Evolutionary conservation across 1,139 yeast species (phyloP).

Genomic region (Pichia sp.): DNA sequence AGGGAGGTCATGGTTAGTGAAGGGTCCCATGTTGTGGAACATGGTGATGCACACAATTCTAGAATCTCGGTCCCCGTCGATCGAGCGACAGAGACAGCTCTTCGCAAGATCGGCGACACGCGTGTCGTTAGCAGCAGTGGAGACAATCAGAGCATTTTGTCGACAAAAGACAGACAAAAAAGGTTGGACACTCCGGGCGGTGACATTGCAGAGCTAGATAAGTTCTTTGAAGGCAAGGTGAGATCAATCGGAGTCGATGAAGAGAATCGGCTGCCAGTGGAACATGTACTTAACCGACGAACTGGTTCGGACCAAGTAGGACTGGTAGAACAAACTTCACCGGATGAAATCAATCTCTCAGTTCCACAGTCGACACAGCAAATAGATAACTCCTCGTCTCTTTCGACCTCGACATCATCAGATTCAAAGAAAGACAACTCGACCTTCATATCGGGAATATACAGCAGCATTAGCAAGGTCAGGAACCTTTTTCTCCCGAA

Average conservation of each 20-base stretch:
- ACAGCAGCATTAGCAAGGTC: constrained; percentile 3
- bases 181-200: background rate
- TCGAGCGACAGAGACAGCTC: background rate
- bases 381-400: background rate
- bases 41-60: background rate
- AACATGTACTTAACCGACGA: background rate
- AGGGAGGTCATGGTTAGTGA: too few relatives aligned
- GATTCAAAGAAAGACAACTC: background rate
- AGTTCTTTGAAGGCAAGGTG: constrained; percentile 17
- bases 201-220: constrained; percentile 7
- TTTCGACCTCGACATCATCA: background rate
- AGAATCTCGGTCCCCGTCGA: background rate
- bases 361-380: constrained; percentile 6
- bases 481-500: background rate
- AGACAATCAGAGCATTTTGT: too few relatives aligned
- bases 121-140: too few relatives aligned
- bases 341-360: background rate
- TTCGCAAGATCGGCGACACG: too few relatives aligned
- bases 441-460: background rate
- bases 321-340: background rate
- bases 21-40: constrained; percentile 7
- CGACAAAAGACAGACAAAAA: background rate
- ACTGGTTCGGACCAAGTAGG: background rate
- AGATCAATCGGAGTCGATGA: constrained; percentile 17
- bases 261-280: constrained; percentile 13